Base-by-base conservation (phyloP, 2,329 filamentous ascomycete genomes). In the Fusarium sp. region DNA sequence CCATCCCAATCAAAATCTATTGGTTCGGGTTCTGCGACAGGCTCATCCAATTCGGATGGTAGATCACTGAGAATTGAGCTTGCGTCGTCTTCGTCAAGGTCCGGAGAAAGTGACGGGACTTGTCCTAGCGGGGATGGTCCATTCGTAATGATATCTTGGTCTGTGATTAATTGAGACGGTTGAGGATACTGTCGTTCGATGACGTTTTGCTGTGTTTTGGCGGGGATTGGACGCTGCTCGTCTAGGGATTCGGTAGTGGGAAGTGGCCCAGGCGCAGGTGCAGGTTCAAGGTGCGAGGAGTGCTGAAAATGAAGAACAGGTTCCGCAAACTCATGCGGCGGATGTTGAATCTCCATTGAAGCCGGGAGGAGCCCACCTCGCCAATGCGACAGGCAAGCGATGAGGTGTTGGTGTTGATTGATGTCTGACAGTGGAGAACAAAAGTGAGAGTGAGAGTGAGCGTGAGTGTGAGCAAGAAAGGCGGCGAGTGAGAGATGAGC, bases 1-100 rank as follows among this genome's bases (percentile, higher is more conserved):
- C 77, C 77, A 44, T 83, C 80, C 60, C 80, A 81, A 18, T 81
- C 80, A 60, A 78, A 78, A 11, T 81, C 75, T 32, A 82, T 79
- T 49, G 46, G 79, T 10, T 80, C 79, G 56, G 76, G 75, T 21
- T 80, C 75, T 32, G 80, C 77, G 42, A 64, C 68, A 35, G 63
- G 62, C 28, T 73, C 54, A 44, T 60, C 66, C 28, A 70, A 61
- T 42, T 73, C 59, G 18, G 67, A 71, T 13, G 46, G 32, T 16
- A 70, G 44, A 25, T 80, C 77, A 54, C 76, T 80, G 44, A 79
- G 62, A 21, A 67, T 60, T 40, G 78, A 80, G 54, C 78, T 80
- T 23, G 49, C 71, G 33, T 67, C 68, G 23, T 71, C 73, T 40
- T 59, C 67, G 12, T 67, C 68, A 44, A 59, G 44, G 23, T 69